phyloP scores from a whole-genome alignment of 1,284 basidiomycete species.

The Coniophora puteana region DNA sequence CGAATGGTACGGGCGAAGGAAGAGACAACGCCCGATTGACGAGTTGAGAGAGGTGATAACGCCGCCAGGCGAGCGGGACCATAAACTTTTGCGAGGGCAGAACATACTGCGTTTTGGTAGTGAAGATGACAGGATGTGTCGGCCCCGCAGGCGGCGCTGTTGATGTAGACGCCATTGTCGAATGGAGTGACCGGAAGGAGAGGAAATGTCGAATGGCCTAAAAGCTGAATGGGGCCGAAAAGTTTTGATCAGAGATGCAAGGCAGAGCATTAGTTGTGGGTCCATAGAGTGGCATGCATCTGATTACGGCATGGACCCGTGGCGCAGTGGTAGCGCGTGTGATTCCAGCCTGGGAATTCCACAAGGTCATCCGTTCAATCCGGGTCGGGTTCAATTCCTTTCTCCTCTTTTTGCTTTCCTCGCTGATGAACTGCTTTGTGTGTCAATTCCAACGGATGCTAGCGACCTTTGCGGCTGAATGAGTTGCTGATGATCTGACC shows the following conservation, averaged over 20 bases:
- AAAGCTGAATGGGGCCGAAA: too few species aligned
- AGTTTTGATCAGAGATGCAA: too few species aligned
- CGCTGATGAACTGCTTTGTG: too few species aligned
- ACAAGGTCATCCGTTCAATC: conserved; percentile 58
- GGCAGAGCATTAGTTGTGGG: too few species aligned
- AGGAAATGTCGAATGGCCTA: too few species aligned
- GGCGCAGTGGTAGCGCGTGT: conserved; percentile 35
- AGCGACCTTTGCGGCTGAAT: too few species aligned
- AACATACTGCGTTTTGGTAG: conserved; percentile 75
- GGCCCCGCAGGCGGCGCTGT: conserved; percentile 21
- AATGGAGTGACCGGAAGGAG: too few species aligned
- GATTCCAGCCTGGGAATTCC: conserved; percentile 32
- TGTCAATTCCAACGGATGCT: too few species aligned
- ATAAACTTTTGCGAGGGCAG: conserved; percentile 92
- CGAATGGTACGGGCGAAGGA: conserved; percentile 81
- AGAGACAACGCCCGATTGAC: conserved; percentile 92
- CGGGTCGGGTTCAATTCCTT: conserved; percentile 47
- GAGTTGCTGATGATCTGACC: too few species aligned
- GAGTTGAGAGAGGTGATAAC: conserved; percentile 96
- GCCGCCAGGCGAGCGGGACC: conserved; percentile 87
- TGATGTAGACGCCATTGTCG: conserved; percentile 6
- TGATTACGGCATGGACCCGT: conserved; percentile 18
- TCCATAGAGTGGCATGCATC: too few species aligned
- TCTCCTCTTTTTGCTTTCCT: not conserved
- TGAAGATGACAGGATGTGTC: conserved; percentile 71